Evolutionary conservation across 345 rosid species (phyloP), one percentile per base, ranked within the genome.

Genomic region (Eucalyptus lansdowneana): DNA sequence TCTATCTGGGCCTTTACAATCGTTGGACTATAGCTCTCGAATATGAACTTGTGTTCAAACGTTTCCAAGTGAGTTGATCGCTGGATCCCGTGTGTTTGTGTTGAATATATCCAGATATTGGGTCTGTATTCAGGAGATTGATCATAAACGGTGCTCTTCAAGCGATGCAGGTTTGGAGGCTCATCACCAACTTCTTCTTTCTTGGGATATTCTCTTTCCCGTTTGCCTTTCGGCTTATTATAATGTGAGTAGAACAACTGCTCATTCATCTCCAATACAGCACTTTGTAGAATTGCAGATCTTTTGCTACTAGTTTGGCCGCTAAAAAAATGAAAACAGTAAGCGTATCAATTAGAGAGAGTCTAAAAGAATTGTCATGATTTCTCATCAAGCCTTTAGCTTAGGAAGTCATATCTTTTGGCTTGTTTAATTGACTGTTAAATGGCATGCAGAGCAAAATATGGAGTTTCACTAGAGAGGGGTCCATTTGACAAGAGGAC

Each of bases 401-500:
- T 37, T 19, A 40, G 83, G 47, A 76, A 76, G 44, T 87, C 24
- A 27, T 29, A 29, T 25, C 31, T 87, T 6, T 45, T 21, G 53
- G n/a, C 88, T 1, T 37, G 86, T n/a, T 42, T 13, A 62, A 45
- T 14, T 37, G 67, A 80, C 29, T 40, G 22, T 80, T 24, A 24
- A 31, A 58, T 89, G 50, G 58, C 47, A 37, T 37, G 87, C 37
- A 94, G 96, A 93, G 96, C 96, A 72, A 93, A 87, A 90, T 94
- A 93, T 90, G 96, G 96, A 42, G 96, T 95, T 56, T 90, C 93
- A 31, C 86, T 95, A 86, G 97, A 95, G 93, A 92, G 91, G 83
- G 97, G 94, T 49, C 93, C 96, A 22, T 95, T 95, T 81, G 95
- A 94, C 91, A 94, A 94, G 92, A 94, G 97, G 90, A 94, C 95